Evolutionary conservation across 2,329 filamentous ascomycete genomes (phyloP).

Genomic region (Atkinsonella hypoxylon): DNA sequence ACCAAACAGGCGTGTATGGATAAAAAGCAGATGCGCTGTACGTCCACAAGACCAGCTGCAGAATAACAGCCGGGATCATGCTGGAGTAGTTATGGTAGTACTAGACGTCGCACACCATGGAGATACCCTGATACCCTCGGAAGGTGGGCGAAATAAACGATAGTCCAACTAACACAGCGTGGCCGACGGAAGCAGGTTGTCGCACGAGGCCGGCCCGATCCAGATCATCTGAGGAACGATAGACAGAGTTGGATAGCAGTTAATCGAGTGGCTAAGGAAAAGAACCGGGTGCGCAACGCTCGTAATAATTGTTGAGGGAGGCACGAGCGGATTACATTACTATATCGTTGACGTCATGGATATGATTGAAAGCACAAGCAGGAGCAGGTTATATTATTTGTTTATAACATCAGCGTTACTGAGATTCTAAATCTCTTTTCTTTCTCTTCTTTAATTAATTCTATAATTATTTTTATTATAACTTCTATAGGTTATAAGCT

Average conservation of each 20-base stretch:
- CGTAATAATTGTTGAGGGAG: no score
- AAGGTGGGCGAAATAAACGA: neutral
- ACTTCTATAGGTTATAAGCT: no score
- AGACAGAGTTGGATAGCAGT: neutral
- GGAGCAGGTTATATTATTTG: no score
- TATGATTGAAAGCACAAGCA: no score
- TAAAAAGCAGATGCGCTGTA: constrained; percentile 35
- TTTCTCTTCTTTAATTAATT: no score
- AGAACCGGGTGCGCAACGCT: neutral
- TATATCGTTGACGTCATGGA: no score
- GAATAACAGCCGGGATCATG: constrained; percentile 28
- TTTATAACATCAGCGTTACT: no score
- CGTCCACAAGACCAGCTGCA: constrained; percentile 37
- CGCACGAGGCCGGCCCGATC: constrained; percentile 3
- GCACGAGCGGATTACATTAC: no score
- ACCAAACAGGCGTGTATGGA: constrained; percentile 30
- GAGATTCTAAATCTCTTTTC: no score
- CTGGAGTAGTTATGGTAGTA: constrained; percentile 10
- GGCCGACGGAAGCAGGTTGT: neutral
- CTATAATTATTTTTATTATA: no score
- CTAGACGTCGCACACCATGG: constrained; percentile 3
- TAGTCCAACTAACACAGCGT: neutral
- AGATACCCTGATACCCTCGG: neutral
- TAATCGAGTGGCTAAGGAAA: neutral
- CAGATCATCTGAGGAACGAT: neutral